Conservation (phyloP, 768 basidiomycete species). For the Russula griseocarnosa region DNA sequence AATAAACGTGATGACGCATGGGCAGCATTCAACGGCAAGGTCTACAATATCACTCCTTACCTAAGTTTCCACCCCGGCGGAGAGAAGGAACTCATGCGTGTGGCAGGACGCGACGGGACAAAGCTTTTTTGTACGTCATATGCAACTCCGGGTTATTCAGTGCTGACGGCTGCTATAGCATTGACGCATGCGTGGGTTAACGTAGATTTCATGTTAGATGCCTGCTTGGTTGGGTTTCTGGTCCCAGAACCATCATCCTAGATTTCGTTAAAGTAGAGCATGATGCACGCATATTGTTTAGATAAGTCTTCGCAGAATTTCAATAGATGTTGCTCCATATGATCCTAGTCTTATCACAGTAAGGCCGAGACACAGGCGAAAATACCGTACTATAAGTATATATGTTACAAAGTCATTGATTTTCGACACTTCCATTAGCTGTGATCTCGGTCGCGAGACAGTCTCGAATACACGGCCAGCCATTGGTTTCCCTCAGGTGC, state of each 20-base stretch:
- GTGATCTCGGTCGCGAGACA: too few species aligned
- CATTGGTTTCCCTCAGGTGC: too few species aligned
- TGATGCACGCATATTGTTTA: neutral
- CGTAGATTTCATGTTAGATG: slow-evolving; percentile 91
- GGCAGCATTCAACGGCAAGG: slow-evolving; percentile 87
- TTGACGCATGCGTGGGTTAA: slow-evolving; percentile 96
- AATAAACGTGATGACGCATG: slow-evolving; percentile 86
- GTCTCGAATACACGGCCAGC: too few species aligned
- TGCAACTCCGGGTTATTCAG: neutral
- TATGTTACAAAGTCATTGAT: too few species aligned
- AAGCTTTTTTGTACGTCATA: slow-evolving; percentile 78
- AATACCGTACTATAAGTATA: neutral
- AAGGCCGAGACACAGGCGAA: too few species aligned
- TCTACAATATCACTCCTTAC: slow-evolving; percentile 95
- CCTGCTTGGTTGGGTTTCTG: slow-evolving; percentile 87
- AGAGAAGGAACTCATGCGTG: slow-evolving; percentile 89
- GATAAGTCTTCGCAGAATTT: too few species aligned
- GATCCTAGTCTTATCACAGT: too few species aligned
- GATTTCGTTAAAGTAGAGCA: neutral
- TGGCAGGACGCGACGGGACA: slow-evolving; percentile 92
- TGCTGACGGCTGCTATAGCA: slow-evolving; percentile 44
- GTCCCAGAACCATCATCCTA: slow-evolving; percentile 57
- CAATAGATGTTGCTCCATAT: neutral
- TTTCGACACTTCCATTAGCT: too few species aligned
- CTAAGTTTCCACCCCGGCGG: slow-evolving; percentile 92